Base-by-base conservation (phyloP, 768 basidiomycete genomes). In the Phaeotremella fagi region DNA sequence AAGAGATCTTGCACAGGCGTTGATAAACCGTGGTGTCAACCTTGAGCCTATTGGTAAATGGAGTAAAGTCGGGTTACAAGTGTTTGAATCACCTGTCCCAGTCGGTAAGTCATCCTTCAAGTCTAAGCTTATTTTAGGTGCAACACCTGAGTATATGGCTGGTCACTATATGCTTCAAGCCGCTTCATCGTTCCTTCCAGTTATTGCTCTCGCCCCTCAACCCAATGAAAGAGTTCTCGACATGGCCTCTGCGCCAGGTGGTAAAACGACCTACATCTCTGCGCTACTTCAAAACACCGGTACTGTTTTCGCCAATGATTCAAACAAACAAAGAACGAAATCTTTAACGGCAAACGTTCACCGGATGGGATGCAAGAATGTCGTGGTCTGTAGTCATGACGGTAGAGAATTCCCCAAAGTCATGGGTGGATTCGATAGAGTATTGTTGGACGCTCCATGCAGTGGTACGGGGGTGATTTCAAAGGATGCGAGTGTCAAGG, bases 151-250 rank as follows among this genome's bases (percentile, higher is more conserved):
- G 77, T 99, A 99, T 76, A 83, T 99, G 33, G 91, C 95, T 0
- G 95, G 95, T 2, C 92, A 99, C 72, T 99, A 99, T 76, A 98
- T 99, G 89, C 86, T 98, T 23, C 95, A 99, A 79, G 90, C 95
- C 4, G 95, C 95, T 11, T 94, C 91, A 4, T 98, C 95, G 0
- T 97, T 99, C 81, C 82, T 99, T n/a, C 95, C 95, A 49, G 95
- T 98, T 68, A 92, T 98, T 59, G 90, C 95, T 3, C 85, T 99
- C 33, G 79, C 83, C 23, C 95, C 95, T 4, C 87, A 92, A 68
- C 90, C 90, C 1, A 82, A 88, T 55, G 95, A 98, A 70, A 86
- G 92, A 11, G 83, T 97, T 11, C 81, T 99, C 53, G 95, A 99
- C 73, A 98, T 99, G 94, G 92, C 94, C 1, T 94, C 91, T 43